phyloP scores from a whole-genome alignment of 305 asterid genomes.

The Fraxinus nigra region DNA sequence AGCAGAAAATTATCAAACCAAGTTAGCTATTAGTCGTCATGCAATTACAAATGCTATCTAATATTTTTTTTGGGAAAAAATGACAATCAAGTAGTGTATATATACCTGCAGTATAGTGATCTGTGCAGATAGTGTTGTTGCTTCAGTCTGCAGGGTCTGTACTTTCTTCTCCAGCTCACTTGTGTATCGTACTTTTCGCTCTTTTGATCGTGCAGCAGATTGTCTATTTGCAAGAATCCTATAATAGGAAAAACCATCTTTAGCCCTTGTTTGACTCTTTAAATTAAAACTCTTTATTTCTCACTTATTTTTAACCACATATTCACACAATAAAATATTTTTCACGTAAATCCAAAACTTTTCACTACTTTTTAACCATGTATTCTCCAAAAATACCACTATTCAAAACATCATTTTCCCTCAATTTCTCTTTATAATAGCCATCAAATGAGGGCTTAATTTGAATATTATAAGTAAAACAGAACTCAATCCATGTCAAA shows the following conservation, averaged over 20 bases:
- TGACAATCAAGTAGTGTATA: not conserved
- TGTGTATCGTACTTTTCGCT: slow-evolving; percentile 80
- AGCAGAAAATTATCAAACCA: not conserved
- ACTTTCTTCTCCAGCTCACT: slow-evolving; percentile 91
- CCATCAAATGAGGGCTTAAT: not conserved
- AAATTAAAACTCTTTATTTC: not conserved
- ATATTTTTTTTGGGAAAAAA: not conserved
- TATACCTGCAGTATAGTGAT: slow-evolving; percentile 80
- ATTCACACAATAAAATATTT: not conserved
- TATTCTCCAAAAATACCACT: not conserved
- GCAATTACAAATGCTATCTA: not conserved
- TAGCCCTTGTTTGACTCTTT: not conserved
- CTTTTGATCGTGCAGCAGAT: slow-evolving; percentile 96
- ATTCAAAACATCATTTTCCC: not conserved
- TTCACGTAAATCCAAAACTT: not conserved
- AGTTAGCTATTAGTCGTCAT: not conserved
- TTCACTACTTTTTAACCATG: not conserved
- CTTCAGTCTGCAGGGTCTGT: slow-evolving; percentile 88
- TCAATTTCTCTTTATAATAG: not conserved
- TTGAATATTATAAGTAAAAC: slow-evolving; percentile 8
- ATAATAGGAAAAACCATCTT: slow-evolving; percentile 18
- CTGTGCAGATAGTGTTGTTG: slow-evolving; percentile 88
- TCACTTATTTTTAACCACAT: too few relatives aligned
- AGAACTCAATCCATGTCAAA: not conserved
- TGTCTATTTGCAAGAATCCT: slow-evolving; percentile 96